These are phyloP conservation scores for Austroboletus novae-zelandiae DNA, from an alignment of 1,284 basidiomycete species.

Conservation along the genomic window DNA sequence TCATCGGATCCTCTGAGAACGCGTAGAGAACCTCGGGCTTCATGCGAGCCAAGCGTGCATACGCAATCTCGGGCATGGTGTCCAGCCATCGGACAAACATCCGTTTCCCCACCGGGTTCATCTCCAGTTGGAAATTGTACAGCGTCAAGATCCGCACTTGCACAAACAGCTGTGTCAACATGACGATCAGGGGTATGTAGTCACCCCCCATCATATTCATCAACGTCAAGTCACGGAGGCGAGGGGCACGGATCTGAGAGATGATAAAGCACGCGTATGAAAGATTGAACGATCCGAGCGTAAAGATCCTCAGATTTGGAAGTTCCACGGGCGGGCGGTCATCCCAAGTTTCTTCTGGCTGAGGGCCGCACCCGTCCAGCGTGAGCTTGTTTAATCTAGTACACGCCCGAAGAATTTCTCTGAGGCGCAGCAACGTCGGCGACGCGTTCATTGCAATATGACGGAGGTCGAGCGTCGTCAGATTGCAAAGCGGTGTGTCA, in stretches of 20 bases:
- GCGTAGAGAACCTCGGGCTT: slow-evolving; percentile 39
- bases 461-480: slow-evolving; percentile 59
- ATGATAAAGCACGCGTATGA: slow-evolving; percentile 45
- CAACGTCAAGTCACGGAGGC: slow-evolving; percentile 52
- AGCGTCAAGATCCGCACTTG: slow-evolving; percentile 50
- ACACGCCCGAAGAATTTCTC: slow-evolving; percentile 47
- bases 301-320: slow-evolving; percentile 45
- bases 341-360: slow-evolving; percentile 22
- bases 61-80: slow-evolving; percentile 51
- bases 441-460: slow-evolving; percentile 49
- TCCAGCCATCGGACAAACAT: slow-evolving; percentile 47
- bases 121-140: slow-evolving; percentile 39
- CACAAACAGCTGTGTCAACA: slow-evolving; percentile 45
- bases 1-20: slow-evolving; percentile 41
- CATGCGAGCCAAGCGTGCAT: slow-evolving; percentile 46
- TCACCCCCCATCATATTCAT: slow-evolving; percentile 49
- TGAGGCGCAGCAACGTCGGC: slow-evolving; percentile 48
- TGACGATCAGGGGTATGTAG: slow-evolving; percentile 44
- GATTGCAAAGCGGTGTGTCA: slow-evolving; percentile 43
- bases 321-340: slow-evolving; percentile 41
- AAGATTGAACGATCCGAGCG: slow-evolving; percentile 51
- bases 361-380: slow-evolving; percentile 59
- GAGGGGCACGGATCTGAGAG: slow-evolving; percentile 48
- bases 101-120: slow-evolving; percentile 19
- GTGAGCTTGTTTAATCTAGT: slow-evolving; percentile 50